phyloP scores from a whole-genome alignment of 768 basidiomycete species.

The Sarcodon aspratus region DNA sequence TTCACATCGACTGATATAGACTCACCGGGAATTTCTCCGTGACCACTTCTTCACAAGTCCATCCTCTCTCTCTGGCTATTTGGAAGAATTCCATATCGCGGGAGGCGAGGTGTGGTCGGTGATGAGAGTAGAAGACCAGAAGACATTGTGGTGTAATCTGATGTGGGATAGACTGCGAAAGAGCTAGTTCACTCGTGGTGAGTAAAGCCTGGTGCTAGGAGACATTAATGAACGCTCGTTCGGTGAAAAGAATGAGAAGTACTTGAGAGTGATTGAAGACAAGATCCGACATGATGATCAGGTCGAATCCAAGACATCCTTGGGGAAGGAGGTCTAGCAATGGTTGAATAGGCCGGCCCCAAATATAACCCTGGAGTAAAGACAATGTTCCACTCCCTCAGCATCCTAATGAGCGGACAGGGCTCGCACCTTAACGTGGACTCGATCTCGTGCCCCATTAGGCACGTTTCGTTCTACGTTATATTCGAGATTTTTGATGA shows the following conservation, averaged over 20 bases:
- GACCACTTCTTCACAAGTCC: constrained; percentile 64
- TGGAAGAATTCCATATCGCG: constrained; percentile 77
- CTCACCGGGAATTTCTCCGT: constrained; percentile 53
- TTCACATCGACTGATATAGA: constrained; percentile 1
- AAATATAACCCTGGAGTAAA: constrained; percentile 58
- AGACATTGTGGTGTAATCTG: constrained; percentile 23
- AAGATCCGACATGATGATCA: constrained; percentile 86
- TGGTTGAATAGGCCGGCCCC: constrained; percentile 50
- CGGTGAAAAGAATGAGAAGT: constrained; percentile 3
- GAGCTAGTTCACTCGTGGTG: constrained; percentile 56
- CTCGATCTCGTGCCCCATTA: constrained; percentile 7
- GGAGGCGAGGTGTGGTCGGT: constrained; percentile 73
- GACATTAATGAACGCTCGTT: not conserved
- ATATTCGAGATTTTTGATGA: constrained; percentile 63
- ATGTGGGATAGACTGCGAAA: constrained; percentile 9
- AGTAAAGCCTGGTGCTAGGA: constrained; percentile 64
- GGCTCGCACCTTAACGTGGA: constrained; percentile 21
- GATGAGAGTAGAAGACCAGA: constrained; percentile 85
- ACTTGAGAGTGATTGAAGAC: constrained; percentile 94
- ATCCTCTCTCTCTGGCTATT: constrained; percentile 49
- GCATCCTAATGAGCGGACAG: not conserved
- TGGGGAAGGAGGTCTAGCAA: constrained; percentile 25
- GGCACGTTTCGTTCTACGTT: constrained; percentile 57
- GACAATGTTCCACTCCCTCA: too few species aligned
- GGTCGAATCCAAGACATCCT: constrained; percentile 39